Percentiles rank a stretch among this genome's conserved stretches.
Conservation (phyloP, 768 basidiomycete species). For the Coprinopsis marcescibilis region DNA sequence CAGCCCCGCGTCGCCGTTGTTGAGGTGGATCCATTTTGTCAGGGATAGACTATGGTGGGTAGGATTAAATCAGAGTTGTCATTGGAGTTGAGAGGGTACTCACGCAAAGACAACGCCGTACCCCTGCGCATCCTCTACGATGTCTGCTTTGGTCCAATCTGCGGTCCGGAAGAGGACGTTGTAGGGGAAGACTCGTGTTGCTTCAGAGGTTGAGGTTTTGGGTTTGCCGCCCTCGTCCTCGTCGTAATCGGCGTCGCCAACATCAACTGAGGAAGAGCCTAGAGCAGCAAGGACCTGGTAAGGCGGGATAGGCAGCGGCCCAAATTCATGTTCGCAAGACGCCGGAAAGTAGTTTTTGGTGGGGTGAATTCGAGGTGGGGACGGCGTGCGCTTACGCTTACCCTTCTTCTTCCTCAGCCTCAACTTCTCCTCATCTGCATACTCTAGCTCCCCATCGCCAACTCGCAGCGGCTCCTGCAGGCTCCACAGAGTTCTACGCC, state of each 20-base stretch:
- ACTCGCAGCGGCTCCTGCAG: constrained; percentile 40
- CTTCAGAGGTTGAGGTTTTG: no score
- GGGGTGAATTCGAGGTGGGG: neutral
- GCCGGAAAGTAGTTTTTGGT: constrained; percentile 61
- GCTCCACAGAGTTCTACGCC: constrained; percentile 68
- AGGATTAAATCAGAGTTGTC: neutral
- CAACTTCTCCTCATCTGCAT: neutral
- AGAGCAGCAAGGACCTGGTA: constrained; percentile 19
- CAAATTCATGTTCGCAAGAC: constrained; percentile 72
- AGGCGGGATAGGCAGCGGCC: constrained; percentile 64
- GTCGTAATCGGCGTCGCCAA: no score
- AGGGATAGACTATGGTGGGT: constrained; percentile 60
- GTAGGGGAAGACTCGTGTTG: constrained; percentile 79
- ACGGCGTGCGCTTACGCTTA: neutral
- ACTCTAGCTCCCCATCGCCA: neutral
- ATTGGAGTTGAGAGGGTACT: constrained; percentile 19
- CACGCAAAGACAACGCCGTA: constrained; percentile 83
- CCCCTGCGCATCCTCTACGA: constrained; percentile 46
- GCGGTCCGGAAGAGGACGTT: constrained; percentile 68
- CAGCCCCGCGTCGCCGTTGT: constrained; percentile 73
- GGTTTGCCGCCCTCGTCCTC: constrained; percentile 16
- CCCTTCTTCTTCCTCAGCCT: neutral
- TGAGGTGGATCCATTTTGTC: constrained; percentile 90
- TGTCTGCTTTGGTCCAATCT: constrained; percentile 62
- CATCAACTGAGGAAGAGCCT: no score